phyloP scores from a whole-genome alignment of 1,139 yeast species.

The Barnettozyma hawaiiensis region DNA sequence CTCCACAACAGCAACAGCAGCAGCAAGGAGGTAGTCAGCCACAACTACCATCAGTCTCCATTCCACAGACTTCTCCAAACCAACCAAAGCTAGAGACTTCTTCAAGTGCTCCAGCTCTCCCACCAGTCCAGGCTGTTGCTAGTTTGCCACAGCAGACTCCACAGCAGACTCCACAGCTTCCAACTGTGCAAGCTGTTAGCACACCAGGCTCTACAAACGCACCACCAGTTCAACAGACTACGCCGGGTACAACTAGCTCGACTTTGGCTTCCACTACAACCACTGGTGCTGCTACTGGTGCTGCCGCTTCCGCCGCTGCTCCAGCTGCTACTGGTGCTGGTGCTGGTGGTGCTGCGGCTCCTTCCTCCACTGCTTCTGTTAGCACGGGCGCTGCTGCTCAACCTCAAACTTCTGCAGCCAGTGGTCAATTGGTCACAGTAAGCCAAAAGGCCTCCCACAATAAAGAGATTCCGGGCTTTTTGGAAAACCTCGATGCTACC shows the following conservation, averaged over 20 bases:
- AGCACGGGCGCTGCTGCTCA: conserved; percentile 9
- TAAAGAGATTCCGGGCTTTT: conserved; percentile 75
- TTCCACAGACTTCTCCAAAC: conserved; percentile 21
- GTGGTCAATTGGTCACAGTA: conserved; percentile 34
- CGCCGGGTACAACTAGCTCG: conserved; percentile 6
- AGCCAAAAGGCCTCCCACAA: conserved; percentile 50
- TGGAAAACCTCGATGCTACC: conserved; percentile 75
- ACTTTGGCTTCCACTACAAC: too few species aligned
- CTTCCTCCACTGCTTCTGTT: conserved; percentile 11
- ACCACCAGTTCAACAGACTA: conserved; percentile 14
- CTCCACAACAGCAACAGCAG: too few species aligned
- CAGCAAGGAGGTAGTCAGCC: conserved; percentile 25
- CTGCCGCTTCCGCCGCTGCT: conserved; percentile 10
- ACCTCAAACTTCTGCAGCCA: conserved; percentile 9
- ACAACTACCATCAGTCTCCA: conserved; percentile 24
- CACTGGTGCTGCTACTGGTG: conserved; percentile 8
- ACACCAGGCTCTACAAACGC: conserved; percentile 22
- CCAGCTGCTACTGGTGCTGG: conserved; percentile 8
- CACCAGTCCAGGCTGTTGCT: conserved; percentile 21
- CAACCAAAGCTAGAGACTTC: conserved; percentile 29
- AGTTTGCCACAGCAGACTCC: conserved; percentile 15
- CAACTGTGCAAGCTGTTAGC: conserved; percentile 10
- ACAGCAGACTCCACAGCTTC: conserved; percentile 15
- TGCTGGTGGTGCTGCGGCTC: conserved; percentile 9
- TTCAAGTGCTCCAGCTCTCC: conserved; percentile 18